phyloP scores from a whole-genome alignment of 108 stramenopile genomes.

The Poteriospumella lacustris region DNA sequence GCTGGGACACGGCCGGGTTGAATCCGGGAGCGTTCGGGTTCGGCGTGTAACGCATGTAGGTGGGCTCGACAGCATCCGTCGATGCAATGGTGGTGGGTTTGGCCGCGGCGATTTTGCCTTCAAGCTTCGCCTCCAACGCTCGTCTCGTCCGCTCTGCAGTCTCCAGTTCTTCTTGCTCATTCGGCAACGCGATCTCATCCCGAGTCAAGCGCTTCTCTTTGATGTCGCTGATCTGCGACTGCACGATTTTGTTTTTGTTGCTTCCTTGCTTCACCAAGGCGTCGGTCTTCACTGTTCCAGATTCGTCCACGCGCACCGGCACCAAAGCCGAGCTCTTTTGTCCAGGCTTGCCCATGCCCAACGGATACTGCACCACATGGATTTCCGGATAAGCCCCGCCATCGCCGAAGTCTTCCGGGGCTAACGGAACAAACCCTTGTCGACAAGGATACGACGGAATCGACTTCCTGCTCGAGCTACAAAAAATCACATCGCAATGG shows the following conservation, averaged over 20 bases:
- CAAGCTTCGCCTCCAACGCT: slow-evolving; percentile 73
- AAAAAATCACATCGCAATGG: neutral
- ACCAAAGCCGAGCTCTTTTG: slow-evolving; percentile 56
- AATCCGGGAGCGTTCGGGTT: slow-evolving; percentile 91
- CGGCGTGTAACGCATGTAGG: slow-evolving; percentile 95
- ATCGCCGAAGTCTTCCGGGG: slow-evolving; percentile 82
- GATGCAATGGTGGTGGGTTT: slow-evolving; percentile 55
- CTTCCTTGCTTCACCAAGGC: slow-evolving; percentile 85
- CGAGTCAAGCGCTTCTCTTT: slow-evolving; percentile 62
- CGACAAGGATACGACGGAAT: slow-evolving; percentile 47
- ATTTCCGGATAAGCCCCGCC: slow-evolving; percentile 98
- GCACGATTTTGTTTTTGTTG: slow-evolving; percentile 77
- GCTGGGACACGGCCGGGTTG: slow-evolving; percentile 80
- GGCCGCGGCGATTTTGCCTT: slow-evolving; percentile 68
- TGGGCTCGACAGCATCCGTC: slow-evolving; percentile 66
- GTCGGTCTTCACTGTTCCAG: slow-evolving; percentile 82
- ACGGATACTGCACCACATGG: slow-evolving; percentile 94
- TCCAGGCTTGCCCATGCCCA: slow-evolving; percentile 79
- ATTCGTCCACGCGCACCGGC: slow-evolving; percentile 74
- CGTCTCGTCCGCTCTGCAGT: slow-evolving; percentile 76
- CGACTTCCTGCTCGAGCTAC: neutral
- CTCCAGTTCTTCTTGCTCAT: slow-evolving; percentile 71
- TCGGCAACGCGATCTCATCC: slow-evolving; percentile 78
- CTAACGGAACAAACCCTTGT: slow-evolving; percentile 77
- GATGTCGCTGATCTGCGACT: slow-evolving; percentile 72